Base-by-base conservation (phyloP, 139 green algal genomes). In the Picochlorum sp. region DNA sequence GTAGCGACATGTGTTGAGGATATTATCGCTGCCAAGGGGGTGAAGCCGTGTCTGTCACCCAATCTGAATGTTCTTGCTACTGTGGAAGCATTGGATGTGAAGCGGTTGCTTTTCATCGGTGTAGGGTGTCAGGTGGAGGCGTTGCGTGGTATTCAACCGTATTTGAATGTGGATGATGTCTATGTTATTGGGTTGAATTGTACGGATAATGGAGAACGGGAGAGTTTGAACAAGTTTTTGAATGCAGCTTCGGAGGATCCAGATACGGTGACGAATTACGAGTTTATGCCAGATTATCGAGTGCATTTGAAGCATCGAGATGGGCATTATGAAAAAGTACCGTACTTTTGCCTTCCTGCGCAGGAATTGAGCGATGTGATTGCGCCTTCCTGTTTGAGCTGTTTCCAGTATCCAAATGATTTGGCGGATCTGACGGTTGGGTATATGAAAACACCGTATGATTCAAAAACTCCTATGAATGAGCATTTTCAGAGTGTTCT, bases 391-490 rank as follows among this genome's bases (percentile, higher is more conserved):
- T 97, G 89, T 77, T 95, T 95, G 74, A 85, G 65, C 28, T 98
- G 92, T 81, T 98, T 98, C 59, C 92, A 98, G 83, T 98, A 98
- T 77, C 59, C 85, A 49, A 98, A 98, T 68, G 84, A 70, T 10
- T 80, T 94, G 21, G 91, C 92, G 31, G 92, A 98, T 77, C 52
- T 98, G 45, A 87, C 79, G 65, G 86, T 97, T 4, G 92, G 92
- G 3, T 98, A 97, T 85, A 97, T 97, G 91, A 90, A 88, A 4
- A 86, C 95, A 38, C 88, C 88, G 1, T 95, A 18, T 11, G 30
- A 91, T 75, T 51, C 78, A 13, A 69, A 41, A 26, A 63, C 24
- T 2, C 72, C 89, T 70, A 98, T 97, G 92, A 89, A 83, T 0
- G 34, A 66, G 5, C 92, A 97, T 69, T 81, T 77, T 18, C 91